Evolutionary conservation across 371 early-diverging fungal genomes (phyloP), one percentile per base, ranked within the genome.

Genomic region (Rhizopus arrhizus): DNA sequence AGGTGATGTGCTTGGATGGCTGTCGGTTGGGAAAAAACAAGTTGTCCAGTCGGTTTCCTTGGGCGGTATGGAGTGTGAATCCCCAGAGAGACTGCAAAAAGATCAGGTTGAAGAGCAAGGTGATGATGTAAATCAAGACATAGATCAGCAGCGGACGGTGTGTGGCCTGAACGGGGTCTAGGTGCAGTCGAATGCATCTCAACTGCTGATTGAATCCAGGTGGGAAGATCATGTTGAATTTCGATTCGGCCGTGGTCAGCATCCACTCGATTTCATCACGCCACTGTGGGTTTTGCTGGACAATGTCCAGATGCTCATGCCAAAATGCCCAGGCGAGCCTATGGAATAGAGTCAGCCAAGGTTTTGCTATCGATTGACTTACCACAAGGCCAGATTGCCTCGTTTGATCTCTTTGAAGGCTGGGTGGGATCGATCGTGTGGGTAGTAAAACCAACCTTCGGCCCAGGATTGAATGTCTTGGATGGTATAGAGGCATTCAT

Each of bases 91-190:
- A 48, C 15, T 66, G 48, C 8, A 80, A 56, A 3, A 70, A 70
- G 1, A 68, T 12, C 4, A 31, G 31, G 41, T 80, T 68, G 47
- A 75, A 77, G 2, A 69, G 3, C 13, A 4, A 13, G 7, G 77
- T 75, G 46, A 77, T 3, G 4, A 59, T 3, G 53, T 72, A 80
- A 31, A 74, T 51, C 7, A 16, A 71, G 4, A 71, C 52, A 51
- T 90, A 90, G 2, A 85, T 57, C 13, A 81, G 38, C 8, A 88
- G 66, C 2, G 90, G 89, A 10, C 87, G 83, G 53, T 85, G 84
- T 15, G 77, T 64, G 6, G 87, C 86, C 31, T 81, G 61, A 36
- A 90, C 79, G 3, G 84, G 82, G 50, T 90, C 89, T 33, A 86
- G 72, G 15, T 74, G 78, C 31, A 89, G 76, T 10, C 84, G 76